Evolutionary conservation across 2,329 filamentous ascomycete genomes (phyloP), one percentile per base, ranked within the genome.

Genomic region (Colletotrichum tofieldiae): DNA sequence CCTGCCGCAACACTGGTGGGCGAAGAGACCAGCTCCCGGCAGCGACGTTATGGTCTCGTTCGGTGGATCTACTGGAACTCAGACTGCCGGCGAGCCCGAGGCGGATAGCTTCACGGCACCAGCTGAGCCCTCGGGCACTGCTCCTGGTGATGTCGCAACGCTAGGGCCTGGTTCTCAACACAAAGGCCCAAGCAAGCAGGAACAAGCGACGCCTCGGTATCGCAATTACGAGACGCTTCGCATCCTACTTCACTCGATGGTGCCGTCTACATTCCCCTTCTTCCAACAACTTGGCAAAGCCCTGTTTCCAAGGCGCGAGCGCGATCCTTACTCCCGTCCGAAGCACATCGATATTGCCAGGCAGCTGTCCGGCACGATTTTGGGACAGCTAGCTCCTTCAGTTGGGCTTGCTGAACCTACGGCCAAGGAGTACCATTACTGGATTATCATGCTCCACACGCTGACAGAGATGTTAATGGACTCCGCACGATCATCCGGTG

Each of bases 271-370:
- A n/a, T 93, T 94, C 23, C 92, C 93, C 0, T 93, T 98, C 76
- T 93, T 98, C 79, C 94, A 97, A 78, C 92, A 91, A 1, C 85
- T 98, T 54, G 96, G 96, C 16, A 96, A 94, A 80, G 90, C 93
- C 20, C 85, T 98, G 29, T 87, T 97, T 5, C 90, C 91, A 54
- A 93, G 94, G 71, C 91, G 95, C 61, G 91, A 91, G 73, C 87
- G 90, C 37, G 95, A 98, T 76, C 77, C 84, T 2, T 92, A 86
- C 75, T 77, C 86, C 67, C 82, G 89, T 74, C 83, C 85, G 65
- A 85, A 87, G 67, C 90, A 92, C 73, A 76, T 89, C 45, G 83
- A 85, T 65, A 83, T 92, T 60, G 88, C 89, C 29, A 86, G 89
- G 73, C 91, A 93, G 32, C 86, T 98, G 75, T 93, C 93, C 3